These are phyloP conservation scores for Rhizopus arrhizus DNA, from an alignment of 371 early-diverging fungal genomes.

Conservation along the genomic window DNA sequence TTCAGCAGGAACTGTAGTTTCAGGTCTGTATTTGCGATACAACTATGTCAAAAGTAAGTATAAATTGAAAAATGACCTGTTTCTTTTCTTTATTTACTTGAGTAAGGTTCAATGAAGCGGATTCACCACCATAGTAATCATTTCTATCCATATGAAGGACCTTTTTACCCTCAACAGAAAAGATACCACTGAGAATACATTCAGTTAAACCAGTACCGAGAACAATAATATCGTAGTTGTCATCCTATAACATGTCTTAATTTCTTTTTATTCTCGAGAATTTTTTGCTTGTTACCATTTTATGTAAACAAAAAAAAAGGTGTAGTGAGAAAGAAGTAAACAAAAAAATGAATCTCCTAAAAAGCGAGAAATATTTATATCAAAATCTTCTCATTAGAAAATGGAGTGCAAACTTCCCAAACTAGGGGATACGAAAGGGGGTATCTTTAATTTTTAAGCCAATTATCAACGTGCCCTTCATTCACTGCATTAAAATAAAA, in stretches of 20 bases:
- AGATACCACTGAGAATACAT: slow-evolving; percentile 97
- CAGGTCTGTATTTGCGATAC: slow-evolving; percentile 83
- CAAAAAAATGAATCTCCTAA: slow-evolving; percentile 4
- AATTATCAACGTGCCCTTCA: slow-evolving; percentile 23
- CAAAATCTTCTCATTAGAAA: not conserved
- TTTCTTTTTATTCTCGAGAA: not conserved
- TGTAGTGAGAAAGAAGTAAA: slow-evolving; percentile 14
- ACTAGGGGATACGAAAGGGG: slow-evolving; percentile 20
- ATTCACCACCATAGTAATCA: slow-evolving; percentile 98
- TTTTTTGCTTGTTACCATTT: slow-evolving; percentile 19
- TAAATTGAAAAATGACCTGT: not conserved
- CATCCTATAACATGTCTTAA: slow-evolving; percentile 60
- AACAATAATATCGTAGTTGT: slow-evolving; percentile 94
- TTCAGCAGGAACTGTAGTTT: slow-evolving; percentile 60
- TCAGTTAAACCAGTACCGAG: slow-evolving; percentile 99
- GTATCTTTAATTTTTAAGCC: slow-evolving; percentile 18
- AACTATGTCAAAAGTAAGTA: slow-evolving; percentile 57
- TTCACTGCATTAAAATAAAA: slow-evolving; percentile 13
- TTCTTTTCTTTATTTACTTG: slow-evolving; percentile 61
- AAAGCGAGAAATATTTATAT: slow-evolving; percentile 8
- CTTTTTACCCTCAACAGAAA: slow-evolving; percentile 98
- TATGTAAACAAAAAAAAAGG: slow-evolving; percentile 5
- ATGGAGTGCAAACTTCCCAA: slow-evolving; percentile 21
- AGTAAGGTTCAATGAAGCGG: slow-evolving; percentile 90
- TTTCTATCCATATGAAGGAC: slow-evolving; percentile 98